Conservation (phyloP, 2,329 filamentous ascomycete genomes). For the Nakataea oryzae region DNA sequence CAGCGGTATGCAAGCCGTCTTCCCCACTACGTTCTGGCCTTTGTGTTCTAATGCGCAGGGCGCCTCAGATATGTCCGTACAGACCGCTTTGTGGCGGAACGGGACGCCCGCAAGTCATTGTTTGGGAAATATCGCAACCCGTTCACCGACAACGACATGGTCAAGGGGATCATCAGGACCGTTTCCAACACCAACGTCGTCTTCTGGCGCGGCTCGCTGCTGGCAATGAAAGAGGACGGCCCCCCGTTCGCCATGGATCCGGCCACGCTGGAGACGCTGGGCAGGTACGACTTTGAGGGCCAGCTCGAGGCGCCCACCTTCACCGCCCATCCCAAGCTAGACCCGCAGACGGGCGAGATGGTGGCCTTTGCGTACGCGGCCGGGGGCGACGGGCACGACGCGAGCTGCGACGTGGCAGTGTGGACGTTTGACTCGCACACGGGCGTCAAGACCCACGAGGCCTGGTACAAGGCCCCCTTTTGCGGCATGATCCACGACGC, state of each 20-base stretch:
- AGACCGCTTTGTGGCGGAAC: conserved; percentile 20
- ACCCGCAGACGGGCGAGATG: conserved; percentile 40
- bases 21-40: no score
- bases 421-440: conserved; percentile 31
- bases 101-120: conserved; percentile 21
- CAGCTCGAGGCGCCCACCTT: conserved; percentile 36
- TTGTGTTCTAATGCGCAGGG: no score
- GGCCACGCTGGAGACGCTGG: conserved; percentile 34
- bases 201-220: conserved; percentile 43
- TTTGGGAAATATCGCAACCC: conserved; percentile 49
- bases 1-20: no score
- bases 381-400: conserved; percentile 30
- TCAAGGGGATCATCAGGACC: conserved; percentile 43
- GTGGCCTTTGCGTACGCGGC: conserved; percentile 40
- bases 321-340: conserved; percentile 41
- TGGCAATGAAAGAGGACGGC: conserved; percentile 45
- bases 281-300: conserved; percentile 39
- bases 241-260: conserved; percentile 42
- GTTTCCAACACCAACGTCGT: conserved; percentile 51
- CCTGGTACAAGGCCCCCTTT: conserved; percentile 37
- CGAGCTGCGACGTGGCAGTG: conserved; percentile 29
- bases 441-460: conserved; percentile 33
- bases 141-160: conserved; percentile 43
- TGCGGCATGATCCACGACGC: conserved; percentile 43
- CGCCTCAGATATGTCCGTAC: conserved; percentile 32